Evolutionary conservation across 2,329 filamentous ascomycete species (phyloP).

Genomic region (Neobulgaria alba): DNA sequence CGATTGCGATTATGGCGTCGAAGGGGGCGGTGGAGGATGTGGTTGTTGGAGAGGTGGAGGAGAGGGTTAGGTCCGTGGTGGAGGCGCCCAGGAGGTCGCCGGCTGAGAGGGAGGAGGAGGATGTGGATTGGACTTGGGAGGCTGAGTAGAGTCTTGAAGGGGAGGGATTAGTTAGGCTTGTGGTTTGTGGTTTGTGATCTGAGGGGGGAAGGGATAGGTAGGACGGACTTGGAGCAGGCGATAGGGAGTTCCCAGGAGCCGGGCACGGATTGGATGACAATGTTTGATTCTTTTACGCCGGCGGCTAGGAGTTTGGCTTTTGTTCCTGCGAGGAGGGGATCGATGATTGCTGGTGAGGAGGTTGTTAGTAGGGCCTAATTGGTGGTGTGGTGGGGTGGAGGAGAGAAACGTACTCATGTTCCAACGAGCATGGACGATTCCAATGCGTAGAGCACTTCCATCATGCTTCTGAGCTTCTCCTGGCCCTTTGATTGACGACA

Average conservation of each 20-base stretch:
- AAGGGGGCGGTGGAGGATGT: slow-evolving; percentile 55
- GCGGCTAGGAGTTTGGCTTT: slow-evolving; percentile 67
- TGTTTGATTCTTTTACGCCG: slow-evolving; percentile 81
- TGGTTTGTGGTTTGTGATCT: slow-evolving; percentile 28
- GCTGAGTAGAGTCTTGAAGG: slow-evolving; percentile 64
- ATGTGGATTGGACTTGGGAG: slow-evolving; percentile 62
- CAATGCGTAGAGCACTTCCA: slow-evolving; percentile 73
- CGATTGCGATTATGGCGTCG: slow-evolving; percentile 90
- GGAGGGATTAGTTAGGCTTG: not conserved
- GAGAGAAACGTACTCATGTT: slow-evolving; percentile 44
- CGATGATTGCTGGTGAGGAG: slow-evolving; percentile 59
- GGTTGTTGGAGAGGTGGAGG: slow-evolving; percentile 32
- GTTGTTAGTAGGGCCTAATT: slow-evolving; percentile 1
- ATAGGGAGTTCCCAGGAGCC: slow-evolving; percentile 93
- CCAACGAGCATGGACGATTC: slow-evolving; percentile 94
- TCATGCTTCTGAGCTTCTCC: slow-evolving; percentile 53
- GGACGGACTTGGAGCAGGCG: slow-evolving; percentile 48
- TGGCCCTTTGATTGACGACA: slow-evolving; percentile 45
- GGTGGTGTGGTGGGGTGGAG: slow-evolving; percentile 6
- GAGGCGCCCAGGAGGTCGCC: slow-evolving; percentile 67
- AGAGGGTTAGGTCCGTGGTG: slow-evolving; percentile 55
- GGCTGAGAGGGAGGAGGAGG: slow-evolving; percentile 52
- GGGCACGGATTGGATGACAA: slow-evolving; percentile 81
- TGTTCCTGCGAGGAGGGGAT: slow-evolving; percentile 71
- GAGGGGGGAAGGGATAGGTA: slow-evolving; percentile 5